Base-by-base conservation (phyloP, 768 basidiomycete species). In the Collybia mongolica region DNA sequence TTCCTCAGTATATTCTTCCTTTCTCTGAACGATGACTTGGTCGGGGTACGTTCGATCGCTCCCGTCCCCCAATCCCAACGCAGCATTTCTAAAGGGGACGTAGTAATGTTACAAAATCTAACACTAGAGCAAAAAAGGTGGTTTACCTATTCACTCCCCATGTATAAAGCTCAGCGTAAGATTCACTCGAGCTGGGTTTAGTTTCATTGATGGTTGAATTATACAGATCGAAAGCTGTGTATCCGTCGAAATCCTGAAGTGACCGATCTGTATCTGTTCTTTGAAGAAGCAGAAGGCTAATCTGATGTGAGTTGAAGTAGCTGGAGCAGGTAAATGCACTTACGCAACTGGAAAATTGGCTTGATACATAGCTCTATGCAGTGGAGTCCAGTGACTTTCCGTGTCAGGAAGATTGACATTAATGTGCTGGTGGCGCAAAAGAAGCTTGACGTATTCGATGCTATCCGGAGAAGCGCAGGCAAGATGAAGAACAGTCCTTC, bases 221-320 rank as follows among this genome's bases (percentile, higher is more conserved):
- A 70, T 93, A 97, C 28, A 98, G 69, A 62, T 98, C 95, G 54
- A 93, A 93, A 0, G 93, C 84, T 0, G 92, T 93, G 65, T 95
- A 88, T 0, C 90, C 96, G 57, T 98, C 96, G 23, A 73, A 60
- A 61, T 98, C 96, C 63, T 92, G 93, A 51, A 89, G 56, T 4
- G 77, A 69, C 0, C 73, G 67, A 63, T 97, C 90, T 19, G 82
- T 82, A 59, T 96, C 93, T 18, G 76, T 60, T 35, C 84, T 81
- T 59, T 86, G 82, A 46, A 97, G 69, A 6, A 98, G 77, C 29
- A 94, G 73, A 40, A 90, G 69, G 2, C 89, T 93, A 45, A 38
- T 44, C 40, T 12, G 32, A 32, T 6, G 24, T 32, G 32, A 32
- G 14, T 32, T 9, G 11, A 9, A 3, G 4, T 32, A 12, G 14